Base-by-base conservation (phyloP, 2,329 filamentous ascomycete species). In the Neopestalotiopsis sp. region DNA sequence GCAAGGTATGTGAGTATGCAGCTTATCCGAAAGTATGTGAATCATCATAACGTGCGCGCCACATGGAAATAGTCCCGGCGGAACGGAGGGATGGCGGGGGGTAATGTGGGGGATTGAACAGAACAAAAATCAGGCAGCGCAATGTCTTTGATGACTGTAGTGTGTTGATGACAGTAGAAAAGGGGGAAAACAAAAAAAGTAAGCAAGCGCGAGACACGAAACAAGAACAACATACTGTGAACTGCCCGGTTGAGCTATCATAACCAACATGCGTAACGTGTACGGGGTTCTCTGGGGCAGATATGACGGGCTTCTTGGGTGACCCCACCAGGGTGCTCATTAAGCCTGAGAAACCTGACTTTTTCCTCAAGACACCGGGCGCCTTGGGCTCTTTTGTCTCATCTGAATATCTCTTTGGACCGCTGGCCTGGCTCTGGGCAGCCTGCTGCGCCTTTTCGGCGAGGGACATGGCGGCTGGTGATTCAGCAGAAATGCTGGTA, bases 191-290 rank as follows among this genome's bases (percentile, higher is more conserved):
- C 24, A 28, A 28, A 28, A 28, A 32, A 61, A 24, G 58, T 30
- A 38, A 13, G 40, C 24, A 58, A 24, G 38, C 53, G 38, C 9
- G 53, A 67, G 53, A 71, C 74, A 69, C 73, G 70, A 62, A 59
- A 68, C 57, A 24, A 45, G 67, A 65, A 70, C 67, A 65, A 61
- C 67, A 78, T 86, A 97, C 94, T 69, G 95, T 98, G 81, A 97
- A 99, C 82, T 97, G 94, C 73, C 96, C 96, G 3, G 96, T 98
- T 76, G 93, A 89, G 82, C 96, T 97, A 81, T 99, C 95, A 80
- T 97, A 98, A 75, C 95, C 95, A 73, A 99, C 96, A 81, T 99
- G 96, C 68, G 95, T 98, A 76, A 99, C 94, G 82, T 98, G 96
- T 70, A 98, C 94, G 63, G 96, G 96, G 76, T 99, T 98, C 81